Conservation (phyloP, 2,329 filamentous ascomycete genomes). For the Fusarium kyushuense region DNA sequence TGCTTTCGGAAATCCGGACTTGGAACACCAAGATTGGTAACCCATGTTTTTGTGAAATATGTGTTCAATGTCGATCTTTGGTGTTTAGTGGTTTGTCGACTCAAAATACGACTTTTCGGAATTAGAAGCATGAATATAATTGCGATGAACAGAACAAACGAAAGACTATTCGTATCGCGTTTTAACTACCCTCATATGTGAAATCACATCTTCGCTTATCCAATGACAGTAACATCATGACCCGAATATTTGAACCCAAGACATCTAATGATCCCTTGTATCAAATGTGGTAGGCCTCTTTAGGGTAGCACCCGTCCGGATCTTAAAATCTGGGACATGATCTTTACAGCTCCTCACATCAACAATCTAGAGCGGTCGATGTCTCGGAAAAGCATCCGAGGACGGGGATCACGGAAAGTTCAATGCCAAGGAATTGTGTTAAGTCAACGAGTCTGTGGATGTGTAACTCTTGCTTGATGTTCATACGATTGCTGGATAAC, state of each 20-base stretch:
- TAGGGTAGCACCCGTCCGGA: conserved; percentile 25
- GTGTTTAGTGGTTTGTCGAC: neutral
- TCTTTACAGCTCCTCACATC: conserved; percentile 11
- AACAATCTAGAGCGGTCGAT: conserved; percentile 12
- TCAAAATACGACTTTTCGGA: neutral
- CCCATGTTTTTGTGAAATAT: neutral
- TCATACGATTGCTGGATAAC: neutral
- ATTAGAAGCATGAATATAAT: neutral
- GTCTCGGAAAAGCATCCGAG: conserved; percentile 34
- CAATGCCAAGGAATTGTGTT: neutral
- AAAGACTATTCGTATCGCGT: neutral
- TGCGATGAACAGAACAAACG: neutral
- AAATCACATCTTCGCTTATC: neutral
- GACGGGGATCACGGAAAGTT: neutral
- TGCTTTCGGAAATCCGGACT: neutral
- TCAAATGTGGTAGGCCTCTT: conserved; percentile 9
- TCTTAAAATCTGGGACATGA: conserved; percentile 7
- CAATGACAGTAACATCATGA: neutral
- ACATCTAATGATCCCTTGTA: conserved; percentile 11
- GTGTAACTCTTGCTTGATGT: neutral
- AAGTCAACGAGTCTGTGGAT: neutral
- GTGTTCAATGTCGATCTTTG: neutral
- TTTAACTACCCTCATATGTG: neutral
- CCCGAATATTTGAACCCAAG: neutral
- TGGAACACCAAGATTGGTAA: neutral